Percentiles rank a stretch among this genome's conserved stretches.
Evolutionary conservation across 805 yeast genomes (phyloP).

Genomic region (Saccharomycopsis lassenensis): DNA sequence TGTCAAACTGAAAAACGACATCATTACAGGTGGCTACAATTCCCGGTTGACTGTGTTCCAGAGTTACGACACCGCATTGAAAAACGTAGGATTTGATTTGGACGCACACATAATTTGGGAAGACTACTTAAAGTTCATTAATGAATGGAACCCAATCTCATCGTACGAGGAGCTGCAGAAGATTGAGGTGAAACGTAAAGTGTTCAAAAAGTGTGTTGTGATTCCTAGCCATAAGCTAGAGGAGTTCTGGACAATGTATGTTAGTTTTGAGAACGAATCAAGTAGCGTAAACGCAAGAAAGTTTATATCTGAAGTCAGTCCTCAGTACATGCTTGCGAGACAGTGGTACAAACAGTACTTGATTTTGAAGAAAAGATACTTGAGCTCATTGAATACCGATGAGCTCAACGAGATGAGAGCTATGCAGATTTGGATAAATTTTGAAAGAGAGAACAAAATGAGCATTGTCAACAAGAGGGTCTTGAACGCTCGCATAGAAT

Average conservation of each 20-base stretch:
- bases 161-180: constrained; percentile 82
- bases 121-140: constrained; percentile 71
- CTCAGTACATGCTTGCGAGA: constrained; percentile 80
- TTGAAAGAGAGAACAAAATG: constrained; percentile 68
- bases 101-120: constrained; percentile 65
- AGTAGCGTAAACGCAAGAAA: constrained; percentile 74
- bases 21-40: constrained; percentile 72
- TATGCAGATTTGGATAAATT: constrained; percentile 51
- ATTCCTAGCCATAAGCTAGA: constrained; percentile 73
- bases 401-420: constrained; percentile 17
- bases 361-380: constrained; percentile 37
- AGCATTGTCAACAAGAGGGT: constrained; percentile 38
- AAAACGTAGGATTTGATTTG: constrained; percentile 69
- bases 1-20: constrained; percentile 52
- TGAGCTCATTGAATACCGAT: constrained; percentile 16
- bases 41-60: constrained; percentile 63
- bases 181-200: constrained; percentile 61
- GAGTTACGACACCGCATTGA: constrained; percentile 77
- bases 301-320: constrained; percentile 70
- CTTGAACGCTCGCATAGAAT: constrained; percentile 47
- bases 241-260: constrained; percentile 69
- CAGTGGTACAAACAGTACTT: constrained; percentile 64
- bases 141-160: constrained; percentile 65
- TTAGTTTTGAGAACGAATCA: constrained; percentile 70
- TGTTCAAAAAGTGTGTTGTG: constrained; percentile 57